phyloP scores from a whole-genome alignment of 129 eudicot genomes.

The Flaveria ramosissima region DNA sequence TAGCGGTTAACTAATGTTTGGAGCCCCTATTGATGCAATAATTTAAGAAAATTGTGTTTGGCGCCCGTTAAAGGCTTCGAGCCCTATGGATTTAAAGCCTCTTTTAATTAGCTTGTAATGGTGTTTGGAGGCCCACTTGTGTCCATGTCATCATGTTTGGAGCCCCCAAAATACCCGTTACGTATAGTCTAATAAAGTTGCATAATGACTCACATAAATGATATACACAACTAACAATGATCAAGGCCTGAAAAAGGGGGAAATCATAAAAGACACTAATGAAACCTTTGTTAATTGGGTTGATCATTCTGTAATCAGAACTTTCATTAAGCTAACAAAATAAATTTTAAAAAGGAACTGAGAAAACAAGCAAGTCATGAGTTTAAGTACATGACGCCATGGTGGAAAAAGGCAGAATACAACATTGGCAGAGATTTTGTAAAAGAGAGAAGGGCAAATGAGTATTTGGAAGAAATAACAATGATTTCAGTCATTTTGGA shows the following conservation, averaged over 20 bases:
- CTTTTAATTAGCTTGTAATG: too few species aligned
- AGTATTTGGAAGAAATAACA: slow-evolving; percentile 19
- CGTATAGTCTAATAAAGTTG: not conserved
- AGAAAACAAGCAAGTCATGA: slow-evolving; percentile 12
- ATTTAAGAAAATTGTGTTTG: too few species aligned
- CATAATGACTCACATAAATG: not conserved
- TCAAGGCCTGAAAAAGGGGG: not conserved
- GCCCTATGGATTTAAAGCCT: too few species aligned
- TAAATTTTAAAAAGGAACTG: not conserved
- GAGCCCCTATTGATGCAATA: too few species aligned
- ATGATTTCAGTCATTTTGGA: slow-evolving; percentile 10
- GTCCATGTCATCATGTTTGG: too few species aligned
- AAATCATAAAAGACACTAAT: not conserved
- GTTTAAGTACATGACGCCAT: slow-evolving; percentile 46
- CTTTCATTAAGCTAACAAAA: not conserved
- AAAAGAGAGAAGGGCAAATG: slow-evolving; percentile 2
- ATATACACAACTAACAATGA: slow-evolving; percentile 1
- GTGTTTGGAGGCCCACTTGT: too few species aligned
- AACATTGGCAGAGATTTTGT: slow-evolving; percentile 1
- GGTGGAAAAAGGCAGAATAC: slow-evolving; percentile 23
- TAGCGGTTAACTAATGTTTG: too few species aligned
- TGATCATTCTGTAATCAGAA: not conserved
- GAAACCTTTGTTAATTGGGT: not conserved
- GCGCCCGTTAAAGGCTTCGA: too few species aligned
- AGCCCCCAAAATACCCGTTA: too few species aligned